A percentile compares a stretch with the other conserved stretches of the same genome.
phyloP scores from a whole-genome alignment of 805 yeast species.

The Nakazawaea wyomingensis region DNA sequence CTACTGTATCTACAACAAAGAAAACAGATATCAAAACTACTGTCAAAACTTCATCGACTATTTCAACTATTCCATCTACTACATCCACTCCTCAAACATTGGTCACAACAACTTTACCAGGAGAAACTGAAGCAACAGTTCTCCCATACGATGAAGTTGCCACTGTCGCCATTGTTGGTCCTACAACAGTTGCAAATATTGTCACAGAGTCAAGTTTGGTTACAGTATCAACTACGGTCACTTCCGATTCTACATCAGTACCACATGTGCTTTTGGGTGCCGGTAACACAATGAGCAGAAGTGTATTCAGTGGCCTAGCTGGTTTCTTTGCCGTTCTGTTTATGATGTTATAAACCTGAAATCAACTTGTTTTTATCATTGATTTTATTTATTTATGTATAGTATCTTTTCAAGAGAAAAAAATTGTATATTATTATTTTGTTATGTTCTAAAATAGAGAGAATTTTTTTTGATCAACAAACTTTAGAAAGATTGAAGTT shows the following conservation, averaged over 20 bases:
- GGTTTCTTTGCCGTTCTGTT: constrained; percentile 5
- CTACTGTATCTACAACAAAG: not conserved
- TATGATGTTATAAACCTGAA: constrained; percentile 1
- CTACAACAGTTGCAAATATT: constrained; percentile 14
- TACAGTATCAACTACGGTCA: constrained; percentile 10
- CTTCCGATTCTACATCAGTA: constrained; percentile 3
- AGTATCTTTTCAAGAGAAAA: not conserved
- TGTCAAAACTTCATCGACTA: constrained; percentile 8
- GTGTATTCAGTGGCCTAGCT: not conserved
- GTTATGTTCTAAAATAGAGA: not conserved
- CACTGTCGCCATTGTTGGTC: constrained; percentile 13
- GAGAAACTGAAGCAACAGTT: constrained; percentile 8
- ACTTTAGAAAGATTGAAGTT: too few relatives aligned
- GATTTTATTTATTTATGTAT: constrained; percentile 1
- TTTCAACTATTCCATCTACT: constrained; percentile 1
- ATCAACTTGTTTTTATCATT: too few relatives aligned
- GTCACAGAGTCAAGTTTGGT: constrained; percentile 5
- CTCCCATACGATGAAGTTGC: constrained; percentile 9
- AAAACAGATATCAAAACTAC: constrained; percentile 1
- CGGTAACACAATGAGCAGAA: constrained; percentile 1
- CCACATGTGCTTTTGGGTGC: constrained; percentile 8
- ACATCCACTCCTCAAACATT: constrained; percentile 10
- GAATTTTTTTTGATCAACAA: too few relatives aligned
- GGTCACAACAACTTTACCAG: constrained; percentile 10
- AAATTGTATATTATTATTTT: not conserved